Percentiles rank a stretch among this genome's conserved stretches.
Evolutionary conservation across 805 yeast genomes (phyloP).

Genomic region (Suhomyces prunicola): DNA sequence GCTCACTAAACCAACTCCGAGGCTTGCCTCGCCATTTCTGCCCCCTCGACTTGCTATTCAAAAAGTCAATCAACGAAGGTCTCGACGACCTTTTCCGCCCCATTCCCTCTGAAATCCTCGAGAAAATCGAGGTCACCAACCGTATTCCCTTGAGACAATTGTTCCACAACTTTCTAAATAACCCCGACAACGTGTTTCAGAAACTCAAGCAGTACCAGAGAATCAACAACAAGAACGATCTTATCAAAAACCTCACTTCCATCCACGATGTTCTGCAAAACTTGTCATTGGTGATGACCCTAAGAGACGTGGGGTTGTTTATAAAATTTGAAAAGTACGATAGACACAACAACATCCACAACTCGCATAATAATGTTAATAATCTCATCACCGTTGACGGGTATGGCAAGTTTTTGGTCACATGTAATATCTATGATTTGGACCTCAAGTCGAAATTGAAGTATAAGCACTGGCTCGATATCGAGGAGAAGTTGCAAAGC

Average conservation of each 20-base stretch:
- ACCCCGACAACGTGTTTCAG: constrained; percentile 31
- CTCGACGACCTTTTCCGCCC: constrained; percentile 26
- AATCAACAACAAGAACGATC: constrained; percentile 29
- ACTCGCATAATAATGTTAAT: constrained; percentile 27
- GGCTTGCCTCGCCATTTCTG: constrained; percentile 41
- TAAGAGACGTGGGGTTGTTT: constrained; percentile 56
- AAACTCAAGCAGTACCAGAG: constrained; percentile 34
- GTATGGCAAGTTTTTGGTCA: constrained; percentile 25
- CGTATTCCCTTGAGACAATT: constrained; percentile 34
- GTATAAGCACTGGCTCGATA: constrained; percentile 44
- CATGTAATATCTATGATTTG: constrained; percentile 45
- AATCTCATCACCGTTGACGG: constrained; percentile 23
- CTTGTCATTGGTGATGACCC: constrained; percentile 47
- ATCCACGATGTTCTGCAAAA: constrained; percentile 39
- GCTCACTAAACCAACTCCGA: constrained; percentile 46
- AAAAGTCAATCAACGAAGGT: constrained; percentile 32
- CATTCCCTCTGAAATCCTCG: constrained; percentile 18
- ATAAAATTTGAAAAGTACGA: constrained; percentile 35
- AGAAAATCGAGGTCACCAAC: constrained; percentile 18
- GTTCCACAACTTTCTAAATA: constrained; percentile 29
- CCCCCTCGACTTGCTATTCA: constrained; percentile 41
- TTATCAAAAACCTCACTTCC: constrained; percentile 28
- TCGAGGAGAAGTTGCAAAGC: constrained; percentile 36
- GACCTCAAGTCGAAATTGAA: constrained; percentile 46
- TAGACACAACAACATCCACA: constrained; percentile 25